A percentile compares a stretch with the other conserved stretches of the same genome.
Conservation (phyloP, 2,329 filamentous ascomycete species). For the Aspergillus spinulosporus region DNA sequence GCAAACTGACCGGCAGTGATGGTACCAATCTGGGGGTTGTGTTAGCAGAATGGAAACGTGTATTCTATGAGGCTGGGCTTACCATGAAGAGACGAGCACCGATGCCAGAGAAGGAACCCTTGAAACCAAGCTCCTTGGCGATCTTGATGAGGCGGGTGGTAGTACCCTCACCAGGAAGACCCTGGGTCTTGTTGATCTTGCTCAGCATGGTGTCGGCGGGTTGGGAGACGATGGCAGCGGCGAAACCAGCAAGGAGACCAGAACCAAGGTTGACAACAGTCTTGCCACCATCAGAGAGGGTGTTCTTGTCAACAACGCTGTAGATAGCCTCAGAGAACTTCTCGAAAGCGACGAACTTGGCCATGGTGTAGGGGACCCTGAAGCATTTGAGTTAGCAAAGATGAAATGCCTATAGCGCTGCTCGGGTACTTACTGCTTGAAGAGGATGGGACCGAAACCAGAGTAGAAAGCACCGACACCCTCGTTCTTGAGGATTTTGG, state of each 20-base stretch:
- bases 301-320: slow-evolving; percentile 68
- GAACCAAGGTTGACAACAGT: slow-evolving; percentile 81
- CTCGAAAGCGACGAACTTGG: slow-evolving; percentile 94
- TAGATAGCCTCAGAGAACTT: slow-evolving; percentile 78
- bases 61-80: too few relatives aligned
- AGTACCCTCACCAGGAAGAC: slow-evolving; percentile 80
- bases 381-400: slow-evolving; percentile 10
- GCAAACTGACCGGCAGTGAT: slow-evolving; percentile 80
- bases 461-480: slow-evolving; percentile 86
- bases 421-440: slow-evolving; percentile 69
- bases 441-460: slow-evolving; percentile 83
- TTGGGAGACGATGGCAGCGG: slow-evolving; percentile 82
- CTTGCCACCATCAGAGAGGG: slow-evolving; percentile 66
- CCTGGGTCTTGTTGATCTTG: slow-evolving; percentile 96
- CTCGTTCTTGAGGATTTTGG: slow-evolving; percentile 80
- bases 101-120: slow-evolving; percentile 77
- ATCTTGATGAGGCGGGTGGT: slow-evolving; percentile 82
- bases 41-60: too few relatives aligned
- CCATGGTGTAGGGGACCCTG: slow-evolving; percentile 88
- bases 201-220: slow-evolving; percentile 90
- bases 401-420: too few relatives aligned
- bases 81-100: slow-evolving; percentile 71
- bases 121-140: slow-evolving; percentile 77
- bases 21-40: slow-evolving; percentile 56
- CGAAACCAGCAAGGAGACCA: slow-evolving; percentile 83